These are phyloP conservation scores for Yarrowia keelungensis DNA, from an alignment of 805 yeast genomes.

Conservation along the genomic window DNA sequence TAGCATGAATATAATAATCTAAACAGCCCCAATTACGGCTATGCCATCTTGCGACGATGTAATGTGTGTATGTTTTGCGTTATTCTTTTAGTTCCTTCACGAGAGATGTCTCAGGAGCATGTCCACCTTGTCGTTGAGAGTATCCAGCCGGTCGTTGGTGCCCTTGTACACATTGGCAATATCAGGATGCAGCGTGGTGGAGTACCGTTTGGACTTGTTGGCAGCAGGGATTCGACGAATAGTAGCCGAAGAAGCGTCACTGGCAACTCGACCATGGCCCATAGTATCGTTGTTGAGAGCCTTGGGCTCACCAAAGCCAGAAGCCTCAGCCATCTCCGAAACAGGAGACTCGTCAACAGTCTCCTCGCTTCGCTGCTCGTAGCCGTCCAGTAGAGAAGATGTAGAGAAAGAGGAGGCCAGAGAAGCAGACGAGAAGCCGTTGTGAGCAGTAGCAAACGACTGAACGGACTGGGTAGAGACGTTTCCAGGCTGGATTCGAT, in stretches of 20 bases:
- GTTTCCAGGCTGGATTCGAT: slow-evolving; percentile 2
- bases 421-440: slow-evolving; percentile 20
- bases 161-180: slow-evolving; percentile 32
- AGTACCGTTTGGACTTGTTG: slow-evolving; percentile 29
- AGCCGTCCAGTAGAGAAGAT: slow-evolving; percentile 29
- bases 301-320: slow-evolving; percentile 25
- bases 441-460: slow-evolving; percentile 27
- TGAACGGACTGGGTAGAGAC: slow-evolving; percentile 24
- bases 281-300: background rate
- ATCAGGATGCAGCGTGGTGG: slow-evolving; percentile 33
- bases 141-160: slow-evolving; percentile 34
- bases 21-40: no score
- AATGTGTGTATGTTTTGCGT: background rate
- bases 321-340: slow-evolving; percentile 24
- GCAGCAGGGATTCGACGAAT: background rate
- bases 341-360: slow-evolving; percentile 34
- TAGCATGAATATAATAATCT: no score
- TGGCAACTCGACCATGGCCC: slow-evolving; percentile 3
- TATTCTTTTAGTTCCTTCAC: background rate
- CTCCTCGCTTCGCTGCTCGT: slow-evolving; percentile 29
- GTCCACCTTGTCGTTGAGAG: slow-evolving; percentile 34
- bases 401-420: slow-evolving; percentile 30
- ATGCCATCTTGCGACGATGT: background rate
- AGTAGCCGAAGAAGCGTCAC: slow-evolving; percentile 2
- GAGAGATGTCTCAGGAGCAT: slow-evolving; percentile 27